Conservation (phyloP, 176 grass and related monocot genomes). For the Typha latifolia region DNA sequence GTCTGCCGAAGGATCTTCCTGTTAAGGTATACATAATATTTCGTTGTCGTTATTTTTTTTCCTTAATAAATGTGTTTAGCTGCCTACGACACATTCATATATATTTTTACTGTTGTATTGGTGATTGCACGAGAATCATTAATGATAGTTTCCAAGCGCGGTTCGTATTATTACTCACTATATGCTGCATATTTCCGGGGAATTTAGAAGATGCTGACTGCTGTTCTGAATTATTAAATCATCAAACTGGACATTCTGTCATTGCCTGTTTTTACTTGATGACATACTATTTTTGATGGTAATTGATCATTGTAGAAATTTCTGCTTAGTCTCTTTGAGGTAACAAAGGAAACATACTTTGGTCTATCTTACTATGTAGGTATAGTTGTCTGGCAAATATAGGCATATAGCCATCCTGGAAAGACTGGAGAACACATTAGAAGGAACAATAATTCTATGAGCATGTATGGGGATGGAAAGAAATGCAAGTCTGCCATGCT, state of each 20-base stretch:
- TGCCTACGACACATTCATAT: too few relatives aligned
- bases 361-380: background rate
- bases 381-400: background rate
- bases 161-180: background rate
- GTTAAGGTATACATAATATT: constrained; percentile 37
- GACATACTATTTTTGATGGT: background rate
- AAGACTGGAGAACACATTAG: background rate
- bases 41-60: background rate
- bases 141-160: too few relatives aligned
- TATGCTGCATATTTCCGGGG: background rate
- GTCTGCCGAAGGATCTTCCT: constrained; percentile 44
- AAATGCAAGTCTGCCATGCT: too few relatives aligned
- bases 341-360: background rate
- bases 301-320: background rate
- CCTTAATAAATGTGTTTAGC: too few relatives aligned
- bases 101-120: too few relatives aligned
- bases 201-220: background rate
- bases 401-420: background rate
- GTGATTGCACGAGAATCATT: too few relatives aligned
- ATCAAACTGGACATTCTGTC: background rate
- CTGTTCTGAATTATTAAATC: background rate
- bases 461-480: too few relatives aligned
- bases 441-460: too few relatives aligned
- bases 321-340: background rate
- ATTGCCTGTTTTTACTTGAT: background rate